Percentiles rank a stretch among this genome's conserved stretches.
Evolutionary conservation across 768 basidiomycete genomes (phyloP).

Genomic region (Paxillus rubicundulus): DNA sequence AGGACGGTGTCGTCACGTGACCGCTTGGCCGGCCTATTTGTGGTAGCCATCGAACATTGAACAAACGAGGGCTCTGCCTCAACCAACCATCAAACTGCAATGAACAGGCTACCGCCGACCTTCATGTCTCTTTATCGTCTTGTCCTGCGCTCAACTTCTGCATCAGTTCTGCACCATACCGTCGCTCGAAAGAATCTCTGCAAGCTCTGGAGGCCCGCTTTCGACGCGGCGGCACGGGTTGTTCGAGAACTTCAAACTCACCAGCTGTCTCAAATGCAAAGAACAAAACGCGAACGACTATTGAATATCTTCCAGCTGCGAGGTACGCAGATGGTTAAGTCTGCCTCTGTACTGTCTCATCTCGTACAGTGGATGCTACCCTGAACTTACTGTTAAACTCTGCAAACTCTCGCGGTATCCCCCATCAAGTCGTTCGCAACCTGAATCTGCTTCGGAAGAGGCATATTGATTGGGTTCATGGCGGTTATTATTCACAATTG

Average conservation of each 20-base stretch:
- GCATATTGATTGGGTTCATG: constrained; percentile 25
- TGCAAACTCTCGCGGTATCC: constrained; percentile 58
- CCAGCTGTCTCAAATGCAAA: constrained; percentile 26
- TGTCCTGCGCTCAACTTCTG: constrained; percentile 52
- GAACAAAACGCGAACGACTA: constrained; percentile 38
- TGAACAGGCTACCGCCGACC: constrained; percentile 27
- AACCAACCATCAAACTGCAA: not conserved
- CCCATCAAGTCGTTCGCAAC: constrained; percentile 60
- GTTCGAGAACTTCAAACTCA: constrained; percentile 39
- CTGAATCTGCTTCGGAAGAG: constrained; percentile 33
- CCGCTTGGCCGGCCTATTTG: no score
- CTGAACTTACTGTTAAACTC: constrained; percentile 60
- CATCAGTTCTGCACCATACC: constrained; percentile 55
- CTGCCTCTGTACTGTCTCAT: constrained; percentile 1
- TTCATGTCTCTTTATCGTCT: constrained; percentile 63
- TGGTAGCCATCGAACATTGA: no score
- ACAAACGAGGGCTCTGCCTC: no score
- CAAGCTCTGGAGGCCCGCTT: constrained; percentile 51
- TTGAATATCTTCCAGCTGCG: constrained; percentile 53
- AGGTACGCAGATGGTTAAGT: constrained; percentile 36
- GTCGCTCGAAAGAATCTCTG: constrained; percentile 44
- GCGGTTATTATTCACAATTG: constrained; percentile 19
- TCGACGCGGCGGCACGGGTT: constrained; percentile 48
- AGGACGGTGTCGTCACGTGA: no score
- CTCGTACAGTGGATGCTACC: constrained; percentile 46